Conservation (phyloP, 2,329 filamentous ascomycete genomes). For the Stagonosporopsis rhizophila region DNA sequence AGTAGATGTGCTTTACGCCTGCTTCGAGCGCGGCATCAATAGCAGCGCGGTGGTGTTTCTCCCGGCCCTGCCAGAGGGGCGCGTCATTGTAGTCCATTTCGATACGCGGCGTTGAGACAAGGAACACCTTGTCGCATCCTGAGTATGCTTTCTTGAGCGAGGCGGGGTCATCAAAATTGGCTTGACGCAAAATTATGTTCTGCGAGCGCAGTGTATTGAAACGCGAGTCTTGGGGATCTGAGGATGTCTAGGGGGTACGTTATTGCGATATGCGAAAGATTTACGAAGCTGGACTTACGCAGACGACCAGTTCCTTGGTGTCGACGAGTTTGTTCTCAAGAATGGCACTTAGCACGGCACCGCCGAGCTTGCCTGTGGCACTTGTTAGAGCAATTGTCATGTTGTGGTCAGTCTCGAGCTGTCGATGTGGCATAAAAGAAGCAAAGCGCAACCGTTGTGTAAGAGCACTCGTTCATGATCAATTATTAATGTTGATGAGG, state of each 20-base stretch:
- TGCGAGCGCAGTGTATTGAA: conserved; percentile 43
- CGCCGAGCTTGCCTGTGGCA: conserved; percentile 56
- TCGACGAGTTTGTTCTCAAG: conserved; percentile 52
- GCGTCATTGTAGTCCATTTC: conserved; percentile 55
- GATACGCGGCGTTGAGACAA: conserved; percentile 55
- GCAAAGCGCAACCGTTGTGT: neutral
- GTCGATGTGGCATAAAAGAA: neutral
- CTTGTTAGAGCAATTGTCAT: conserved; percentile 51
- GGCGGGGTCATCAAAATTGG: conserved; percentile 49
- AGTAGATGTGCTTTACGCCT: conserved; percentile 56
- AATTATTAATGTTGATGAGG: conserved; percentile 17
- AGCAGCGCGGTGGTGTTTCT: conserved; percentile 54
- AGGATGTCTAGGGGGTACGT: conserved; percentile 26
- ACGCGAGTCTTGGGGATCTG: conserved; percentile 20
- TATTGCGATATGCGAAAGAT: neutral
- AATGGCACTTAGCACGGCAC: conserved; percentile 52
- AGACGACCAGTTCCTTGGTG: conserved; percentile 48
- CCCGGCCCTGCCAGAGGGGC: conserved; percentile 51
- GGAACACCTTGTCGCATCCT: conserved; percentile 52
- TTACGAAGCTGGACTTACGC: conserved; percentile 30
- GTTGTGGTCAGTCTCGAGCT: neutral
- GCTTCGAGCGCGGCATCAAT: conserved; percentile 52
- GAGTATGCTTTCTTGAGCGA: conserved; percentile 46
- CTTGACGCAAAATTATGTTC: conserved; percentile 46
- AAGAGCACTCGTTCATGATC: neutral